A percentile compares a stretch with the other conserved stretches of the same genome.
Conservation (phyloP, 805 yeast species). For the Hanseniaspora occidentalis region DNA sequence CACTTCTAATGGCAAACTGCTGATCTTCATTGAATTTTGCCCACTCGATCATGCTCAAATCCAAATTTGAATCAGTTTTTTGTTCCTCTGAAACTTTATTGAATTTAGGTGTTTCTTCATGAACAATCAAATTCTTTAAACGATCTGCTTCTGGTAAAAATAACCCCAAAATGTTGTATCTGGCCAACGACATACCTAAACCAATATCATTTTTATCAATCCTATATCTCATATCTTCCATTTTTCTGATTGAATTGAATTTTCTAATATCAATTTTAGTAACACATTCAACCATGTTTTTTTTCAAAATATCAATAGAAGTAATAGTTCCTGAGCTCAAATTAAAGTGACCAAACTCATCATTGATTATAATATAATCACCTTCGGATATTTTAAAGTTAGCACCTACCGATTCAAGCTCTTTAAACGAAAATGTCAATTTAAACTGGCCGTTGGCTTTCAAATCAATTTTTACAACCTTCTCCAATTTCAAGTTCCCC, state of each 20-base stretch:
- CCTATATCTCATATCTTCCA: constrained; percentile 32
- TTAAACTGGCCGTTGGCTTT: not conserved
- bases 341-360: constrained; percentile 67
- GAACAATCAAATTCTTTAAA: constrained; percentile 3
- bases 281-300: constrained; percentile 38
- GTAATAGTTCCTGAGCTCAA: constrained; percentile 51
- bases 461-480: constrained; percentile 6
- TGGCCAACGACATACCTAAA: constrained; percentile 61
- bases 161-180: constrained; percentile 62
- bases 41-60: constrained; percentile 5
- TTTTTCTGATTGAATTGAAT: constrained; percentile 9
- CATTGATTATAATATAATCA: constrained; percentile 67
- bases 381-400: constrained; percentile 37
- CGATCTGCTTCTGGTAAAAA: constrained; percentile 27
- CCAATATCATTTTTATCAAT: constrained; percentile 73
- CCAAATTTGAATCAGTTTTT: constrained; percentile 8
- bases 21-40: constrained; percentile 59
- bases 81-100: constrained; percentile 1
- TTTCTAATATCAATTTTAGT: constrained; percentile 12
- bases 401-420: not conserved
- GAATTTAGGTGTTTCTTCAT: constrained; percentile 1
- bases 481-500: constrained; percentile 34
- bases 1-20: constrained; percentile 49
- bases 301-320: constrained; percentile 33
- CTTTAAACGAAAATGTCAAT: constrained; percentile 1